Evolutionary conservation across 2,329 filamentous ascomycete genomes (phyloP).

Genomic region (Venturia asperata): DNA sequence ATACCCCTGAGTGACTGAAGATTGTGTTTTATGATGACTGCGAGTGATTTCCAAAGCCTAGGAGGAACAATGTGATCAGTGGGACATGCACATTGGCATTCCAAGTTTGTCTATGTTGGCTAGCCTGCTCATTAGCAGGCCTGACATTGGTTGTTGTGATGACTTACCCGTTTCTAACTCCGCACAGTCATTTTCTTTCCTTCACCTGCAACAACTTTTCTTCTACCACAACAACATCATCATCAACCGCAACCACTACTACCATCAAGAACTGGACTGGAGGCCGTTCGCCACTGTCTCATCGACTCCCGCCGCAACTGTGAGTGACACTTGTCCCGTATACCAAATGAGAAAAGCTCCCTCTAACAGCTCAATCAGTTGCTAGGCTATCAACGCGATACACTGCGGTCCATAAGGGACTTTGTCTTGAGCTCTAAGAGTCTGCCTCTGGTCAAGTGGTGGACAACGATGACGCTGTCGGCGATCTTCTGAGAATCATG

Average conservation of each 20-base stretch:
- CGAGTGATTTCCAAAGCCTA: not conserved
- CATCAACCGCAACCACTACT: not conserved
- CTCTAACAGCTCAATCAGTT: too few relatives aligned
- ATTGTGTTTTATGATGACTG: not conserved
- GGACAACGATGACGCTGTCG: too few relatives aligned
- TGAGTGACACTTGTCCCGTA: too few relatives aligned
- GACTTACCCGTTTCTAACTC: constrained; percentile 1
- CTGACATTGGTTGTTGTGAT: not conserved
- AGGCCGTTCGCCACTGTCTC: too few relatives aligned
- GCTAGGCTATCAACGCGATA: not conserved
- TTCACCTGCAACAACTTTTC: not conserved
- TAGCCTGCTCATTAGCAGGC: not conserved
- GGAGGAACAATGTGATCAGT: not conserved
- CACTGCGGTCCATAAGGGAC: not conserved
- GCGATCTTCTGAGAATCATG: too few relatives aligned
- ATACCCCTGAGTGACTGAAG: not conserved
- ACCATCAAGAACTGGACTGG: not conserved
- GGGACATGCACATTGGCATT: not conserved
- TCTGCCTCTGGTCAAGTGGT: too few relatives aligned
- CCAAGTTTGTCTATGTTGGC: not conserved
- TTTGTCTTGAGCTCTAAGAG: too few relatives aligned
- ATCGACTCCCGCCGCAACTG: too few relatives aligned
- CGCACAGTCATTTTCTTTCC: not conserved
- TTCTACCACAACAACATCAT: not conserved
- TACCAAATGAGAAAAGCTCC: too few relatives aligned